Percentiles rank a stretch among this genome's conserved stretches.
These are phyloP conservation scores for Danielia oregonensis DNA, from an alignment of 805 yeast species.

Conservation along the genomic window DNA sequence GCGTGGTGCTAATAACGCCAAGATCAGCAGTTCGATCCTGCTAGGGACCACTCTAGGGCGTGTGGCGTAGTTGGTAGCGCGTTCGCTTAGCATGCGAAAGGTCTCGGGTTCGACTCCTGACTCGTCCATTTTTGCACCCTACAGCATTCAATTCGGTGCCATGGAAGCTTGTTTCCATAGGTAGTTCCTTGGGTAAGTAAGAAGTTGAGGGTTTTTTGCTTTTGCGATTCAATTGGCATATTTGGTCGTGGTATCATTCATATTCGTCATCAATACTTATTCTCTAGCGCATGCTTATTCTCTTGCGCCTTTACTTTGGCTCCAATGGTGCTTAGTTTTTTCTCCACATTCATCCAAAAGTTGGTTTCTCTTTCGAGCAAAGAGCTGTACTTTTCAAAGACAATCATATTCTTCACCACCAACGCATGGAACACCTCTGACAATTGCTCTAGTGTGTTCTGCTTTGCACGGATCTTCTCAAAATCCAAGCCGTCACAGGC, in stretches of 20 bases:
- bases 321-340: conserved; percentile 5
- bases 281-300: conserved; percentile 1
- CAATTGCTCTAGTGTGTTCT: conserved; percentile 11
- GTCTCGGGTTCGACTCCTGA: conserved; percentile 77
- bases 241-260: no score
- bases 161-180: no score
- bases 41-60: conserved; percentile 77
- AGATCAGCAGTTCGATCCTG: conserved; percentile 83
- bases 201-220: no score
- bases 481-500: conserved; percentile 4
- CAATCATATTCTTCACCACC: conserved; percentile 26
- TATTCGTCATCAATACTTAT: conserved; percentile 6
- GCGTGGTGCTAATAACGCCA: conserved; percentile 50
- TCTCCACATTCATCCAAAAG: conserved; percentile 26
- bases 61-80: conserved; percentile 85
- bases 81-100: conserved; percentile 77
- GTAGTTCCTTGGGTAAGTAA: no score
- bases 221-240: no score
- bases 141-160: no score
- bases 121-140: conserved; percentile 63
- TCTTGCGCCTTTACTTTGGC: conserved; percentile 2
- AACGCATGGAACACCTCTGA: conserved; percentile 19
- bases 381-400: conserved; percentile 24
- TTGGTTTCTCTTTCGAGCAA: conserved; percentile 21
- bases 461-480: neutral